phyloP scores from a whole-genome alignment of 2,329 filamentous ascomycete genomes.

The Pseudocercospora cruenta region DNA sequence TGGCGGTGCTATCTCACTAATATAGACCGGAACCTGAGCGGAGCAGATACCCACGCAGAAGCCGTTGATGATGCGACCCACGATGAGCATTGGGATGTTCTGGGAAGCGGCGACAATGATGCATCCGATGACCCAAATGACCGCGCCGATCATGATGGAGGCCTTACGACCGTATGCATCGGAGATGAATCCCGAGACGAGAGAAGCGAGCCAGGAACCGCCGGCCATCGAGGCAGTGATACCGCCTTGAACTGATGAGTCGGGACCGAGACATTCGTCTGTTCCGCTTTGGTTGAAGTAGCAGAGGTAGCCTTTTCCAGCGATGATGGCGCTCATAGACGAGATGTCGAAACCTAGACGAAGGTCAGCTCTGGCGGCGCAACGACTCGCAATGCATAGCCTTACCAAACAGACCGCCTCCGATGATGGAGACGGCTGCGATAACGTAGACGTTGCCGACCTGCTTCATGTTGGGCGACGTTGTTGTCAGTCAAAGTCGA shows the following conservation, averaged over 20 bases:
- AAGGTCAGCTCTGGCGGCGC: background rate
- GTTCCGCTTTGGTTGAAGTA: conserved; percentile 66
- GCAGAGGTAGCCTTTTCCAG: conserved; percentile 69
- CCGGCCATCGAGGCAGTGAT: conserved; percentile 73
- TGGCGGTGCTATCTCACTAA: conserved; percentile 66
- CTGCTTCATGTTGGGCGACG: conserved; percentile 34
- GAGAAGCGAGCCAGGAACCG: conserved; percentile 69
- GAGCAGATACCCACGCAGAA: conserved; percentile 74
- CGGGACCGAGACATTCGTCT: conserved; percentile 56
- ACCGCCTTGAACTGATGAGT: conserved; percentile 62
- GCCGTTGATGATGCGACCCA: conserved; percentile 72
- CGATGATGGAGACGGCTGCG: conserved; percentile 62
- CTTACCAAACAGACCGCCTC: conserved; percentile 58
- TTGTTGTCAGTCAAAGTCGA: background rate
- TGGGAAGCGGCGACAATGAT: conserved; percentile 66
- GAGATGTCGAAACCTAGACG: conserved; percentile 72
- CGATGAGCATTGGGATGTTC: conserved; percentile 71
- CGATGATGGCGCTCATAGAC: conserved; percentile 68
- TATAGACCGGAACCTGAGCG: conserved; percentile 70
- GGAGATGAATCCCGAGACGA: conserved; percentile 62
- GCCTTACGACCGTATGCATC: conserved; percentile 60
- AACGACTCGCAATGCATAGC: background rate
- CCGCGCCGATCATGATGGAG: conserved; percentile 51
- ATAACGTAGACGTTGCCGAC: conserved; percentile 63
- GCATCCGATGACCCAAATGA: conserved; percentile 60